phyloP scores from a whole-genome alignment of 805 yeast species.

The Phaffomyces antillensis region DNA sequence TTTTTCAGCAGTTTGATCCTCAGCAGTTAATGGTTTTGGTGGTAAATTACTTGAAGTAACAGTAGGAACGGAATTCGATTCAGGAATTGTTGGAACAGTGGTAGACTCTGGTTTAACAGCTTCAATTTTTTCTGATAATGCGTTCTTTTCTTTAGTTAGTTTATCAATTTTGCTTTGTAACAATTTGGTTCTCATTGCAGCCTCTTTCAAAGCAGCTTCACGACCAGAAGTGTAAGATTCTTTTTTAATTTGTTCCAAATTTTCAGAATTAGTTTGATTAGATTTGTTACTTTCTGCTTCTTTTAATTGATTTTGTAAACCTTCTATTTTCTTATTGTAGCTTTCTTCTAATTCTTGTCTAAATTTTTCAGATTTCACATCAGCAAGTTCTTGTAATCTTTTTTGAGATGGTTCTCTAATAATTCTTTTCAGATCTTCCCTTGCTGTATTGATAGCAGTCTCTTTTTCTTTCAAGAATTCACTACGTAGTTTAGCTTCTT shows the following conservation, averaged over 20 bases:
- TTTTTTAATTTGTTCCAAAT: slow-evolving; percentile 20
- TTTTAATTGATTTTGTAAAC: slow-evolving; percentile 22
- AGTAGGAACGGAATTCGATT: too few relatives aligned
- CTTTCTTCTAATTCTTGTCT: slow-evolving; percentile 22
- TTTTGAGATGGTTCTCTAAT: slow-evolving; percentile 34
- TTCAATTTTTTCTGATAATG: slow-evolving; percentile 24
- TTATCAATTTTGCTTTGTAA: slow-evolving; percentile 35
- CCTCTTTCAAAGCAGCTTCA: slow-evolving; percentile 23
- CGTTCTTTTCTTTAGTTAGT: slow-evolving; percentile 30
- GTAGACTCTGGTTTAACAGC: background rate
- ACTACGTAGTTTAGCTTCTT: slow-evolving; percentile 20
- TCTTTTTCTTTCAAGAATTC: slow-evolving; percentile 21
- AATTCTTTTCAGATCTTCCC: slow-evolving; percentile 23
- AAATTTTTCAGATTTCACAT: slow-evolving; percentile 23
- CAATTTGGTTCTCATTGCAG: slow-evolving; percentile 32
- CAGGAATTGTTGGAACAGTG: background rate
- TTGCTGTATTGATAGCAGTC: slow-evolving; percentile 17
- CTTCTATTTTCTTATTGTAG: slow-evolving; percentile 23
- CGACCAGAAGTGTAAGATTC: slow-evolving; percentile 18
- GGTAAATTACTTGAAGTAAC: slow-evolving; percentile 2
- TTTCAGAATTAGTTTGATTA: background rate
- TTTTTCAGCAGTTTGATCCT: slow-evolving; percentile 1
- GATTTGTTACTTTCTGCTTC: slow-evolving; percentile 4
- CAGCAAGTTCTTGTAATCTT: slow-evolving; percentile 23
- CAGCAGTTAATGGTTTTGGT: slow-evolving; percentile 9